These are phyloP conservation scores for Aspergillus biplanus DNA, from an alignment of 495 filamentous ascomycete genomes.

Conservation along the genomic window DNA sequence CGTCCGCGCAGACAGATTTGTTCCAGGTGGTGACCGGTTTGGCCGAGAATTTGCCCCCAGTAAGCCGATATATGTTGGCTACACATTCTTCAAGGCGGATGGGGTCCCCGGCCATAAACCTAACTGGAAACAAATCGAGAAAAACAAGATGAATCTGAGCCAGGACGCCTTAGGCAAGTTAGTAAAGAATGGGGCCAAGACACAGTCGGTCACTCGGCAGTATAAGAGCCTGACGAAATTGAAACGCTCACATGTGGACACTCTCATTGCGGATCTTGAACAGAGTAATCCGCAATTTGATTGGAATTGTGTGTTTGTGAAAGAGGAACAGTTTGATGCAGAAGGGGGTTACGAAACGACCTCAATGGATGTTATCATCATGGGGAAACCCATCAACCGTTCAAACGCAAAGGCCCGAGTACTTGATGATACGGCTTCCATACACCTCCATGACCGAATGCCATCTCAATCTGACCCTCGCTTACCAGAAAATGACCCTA, in stretches of 20 bases:
- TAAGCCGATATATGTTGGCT: conserved; percentile 34
- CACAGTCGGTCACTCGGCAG: conserved; percentile 32
- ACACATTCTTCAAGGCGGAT: conserved; percentile 41
- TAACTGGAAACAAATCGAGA: conserved; percentile 38
- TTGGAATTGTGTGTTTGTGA: conserved; percentile 45
- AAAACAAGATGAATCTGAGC: conserved; percentile 32
- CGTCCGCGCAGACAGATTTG: conserved; percentile 17
- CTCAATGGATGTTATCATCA: conserved; percentile 44
- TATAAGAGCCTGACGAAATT: conserved; percentile 34
- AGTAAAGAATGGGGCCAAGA: conserved; percentile 38
- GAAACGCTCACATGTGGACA: conserved; percentile 39
- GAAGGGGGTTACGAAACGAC: conserved; percentile 39
- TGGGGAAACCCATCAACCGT: conserved; percentile 30
- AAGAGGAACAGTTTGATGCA: conserved; percentile 30
- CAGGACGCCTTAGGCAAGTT: conserved; percentile 35
- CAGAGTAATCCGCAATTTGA: conserved; percentile 31
- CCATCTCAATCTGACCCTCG: conserved; percentile 3
- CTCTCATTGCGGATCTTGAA: conserved; percentile 36
- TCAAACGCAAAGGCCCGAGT: conserved; percentile 24
- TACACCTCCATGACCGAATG: conserved; percentile 7
- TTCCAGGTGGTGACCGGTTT: conserved; percentile 4
- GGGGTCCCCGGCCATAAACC: conserved; percentile 31
- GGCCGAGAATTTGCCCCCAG: conserved; percentile 4
- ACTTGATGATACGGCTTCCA: neutral
- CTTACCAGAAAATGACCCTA: conserved; percentile 4